These are phyloP conservation scores for Mrakiaceae sp. DNA, from an alignment of 1,284 basidiomycete species.

Conservation along the genomic window DNA sequence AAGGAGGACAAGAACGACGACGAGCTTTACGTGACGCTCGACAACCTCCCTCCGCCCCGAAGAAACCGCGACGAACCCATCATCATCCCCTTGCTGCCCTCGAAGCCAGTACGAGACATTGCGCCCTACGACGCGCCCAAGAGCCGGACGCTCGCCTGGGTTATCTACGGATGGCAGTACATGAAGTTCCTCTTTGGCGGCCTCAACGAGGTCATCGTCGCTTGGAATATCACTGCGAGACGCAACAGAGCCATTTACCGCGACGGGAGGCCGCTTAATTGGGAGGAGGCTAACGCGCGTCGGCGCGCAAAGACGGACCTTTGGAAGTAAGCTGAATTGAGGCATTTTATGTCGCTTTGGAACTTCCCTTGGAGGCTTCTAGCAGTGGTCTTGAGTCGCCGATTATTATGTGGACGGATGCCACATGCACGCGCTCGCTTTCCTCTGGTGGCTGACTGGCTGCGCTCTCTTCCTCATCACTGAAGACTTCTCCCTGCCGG, in stretches of 20 bases:
- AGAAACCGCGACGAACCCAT: neutral
- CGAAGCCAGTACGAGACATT: neutral
- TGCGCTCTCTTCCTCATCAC: neutral
- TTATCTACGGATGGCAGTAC: neutral
- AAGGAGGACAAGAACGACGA: too few species aligned
- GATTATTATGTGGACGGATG: too few species aligned
- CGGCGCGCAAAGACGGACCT: neutral
- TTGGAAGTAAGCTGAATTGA: neutral
- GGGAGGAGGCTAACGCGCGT: neutral
- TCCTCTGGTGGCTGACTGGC: neutral
- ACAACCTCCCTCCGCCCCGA: too few species aligned
- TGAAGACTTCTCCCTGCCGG: neutral
- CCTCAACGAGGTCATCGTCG: neutral
- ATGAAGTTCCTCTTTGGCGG: constrained; percentile 1
- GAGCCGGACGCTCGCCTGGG: neutral
- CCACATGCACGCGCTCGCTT: too few species aligned
- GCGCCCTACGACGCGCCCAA: neutral
- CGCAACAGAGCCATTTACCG: neutral
- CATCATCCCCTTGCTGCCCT: neutral
- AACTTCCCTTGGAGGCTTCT: too few species aligned
- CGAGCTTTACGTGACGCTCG: too few species aligned
- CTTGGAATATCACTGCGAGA: neutral
- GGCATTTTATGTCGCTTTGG: neutral
- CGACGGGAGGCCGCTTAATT: neutral
- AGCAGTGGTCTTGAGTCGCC: too few species aligned